Conservation (phyloP, 1,284 basidiomycete species). For the Puccinia polysora region DNA sequence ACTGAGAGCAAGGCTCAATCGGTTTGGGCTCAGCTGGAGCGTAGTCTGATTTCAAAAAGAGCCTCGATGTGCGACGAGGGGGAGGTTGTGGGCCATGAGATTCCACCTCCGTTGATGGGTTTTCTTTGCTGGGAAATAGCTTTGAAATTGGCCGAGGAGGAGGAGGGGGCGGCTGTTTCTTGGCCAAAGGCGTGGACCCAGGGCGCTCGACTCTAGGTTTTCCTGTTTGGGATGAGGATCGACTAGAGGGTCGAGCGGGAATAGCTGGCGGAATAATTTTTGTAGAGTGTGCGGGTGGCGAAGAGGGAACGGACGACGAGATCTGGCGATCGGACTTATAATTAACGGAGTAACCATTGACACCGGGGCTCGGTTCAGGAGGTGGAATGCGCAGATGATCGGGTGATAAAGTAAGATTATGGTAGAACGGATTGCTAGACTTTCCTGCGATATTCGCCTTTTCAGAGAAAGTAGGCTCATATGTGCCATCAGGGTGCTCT, state of each 20-base stretch:
- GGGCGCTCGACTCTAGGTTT: neutral
- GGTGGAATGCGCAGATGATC: neutral
- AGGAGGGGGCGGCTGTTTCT: constrained; percentile 27
- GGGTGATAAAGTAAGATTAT: neutral
- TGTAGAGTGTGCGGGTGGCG: neutral
- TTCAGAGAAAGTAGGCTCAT: neutral
- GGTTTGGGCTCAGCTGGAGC: neutral
- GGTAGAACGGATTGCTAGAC: constrained; percentile 21
- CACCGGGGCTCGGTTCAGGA: neutral
- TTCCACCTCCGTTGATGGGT: neutral
- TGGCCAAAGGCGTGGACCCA: no score
- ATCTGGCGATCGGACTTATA: constrained; percentile 1
- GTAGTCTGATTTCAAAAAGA: neutral
- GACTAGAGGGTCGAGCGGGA: constrained; percentile 23
- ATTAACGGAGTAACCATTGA: neutral
- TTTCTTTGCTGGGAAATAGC: neutral
- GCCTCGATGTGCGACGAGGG: neutral
- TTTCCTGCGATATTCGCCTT: neutral
- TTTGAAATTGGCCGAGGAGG: constrained; percentile 6
- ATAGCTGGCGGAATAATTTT: constrained; percentile 22
- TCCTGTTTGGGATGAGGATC: constrained; percentile 2
- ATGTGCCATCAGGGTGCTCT: constrained; percentile 25
- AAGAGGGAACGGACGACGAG: neutral
- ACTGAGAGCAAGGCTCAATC: neutral
- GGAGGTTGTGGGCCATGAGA: neutral